Evolutionary conservation across 352 stramenopile species (phyloP).

Genomic region (Elongisporangium anandrum): DNA sequence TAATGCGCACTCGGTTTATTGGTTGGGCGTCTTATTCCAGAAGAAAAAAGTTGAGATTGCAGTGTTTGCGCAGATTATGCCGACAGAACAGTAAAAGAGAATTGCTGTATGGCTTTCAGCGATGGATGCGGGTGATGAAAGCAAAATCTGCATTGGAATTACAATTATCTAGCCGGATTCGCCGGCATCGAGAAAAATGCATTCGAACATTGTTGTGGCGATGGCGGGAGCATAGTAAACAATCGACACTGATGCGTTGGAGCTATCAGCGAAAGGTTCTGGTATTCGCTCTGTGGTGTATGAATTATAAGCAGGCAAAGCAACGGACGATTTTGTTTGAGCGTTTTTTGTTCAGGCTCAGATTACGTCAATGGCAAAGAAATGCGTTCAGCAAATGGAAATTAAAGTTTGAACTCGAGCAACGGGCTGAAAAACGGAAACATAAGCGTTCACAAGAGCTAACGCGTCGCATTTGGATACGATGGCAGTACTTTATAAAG

Average conservation of each 20-base stretch:
- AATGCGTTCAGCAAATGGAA: slow-evolving; percentile 22
- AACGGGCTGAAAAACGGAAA: slow-evolving; percentile 1
- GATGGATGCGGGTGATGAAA: slow-evolving; percentile 4
- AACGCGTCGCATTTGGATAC: slow-evolving; percentile 16
- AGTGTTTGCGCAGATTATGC: slow-evolving; percentile 11
- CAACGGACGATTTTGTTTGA: slow-evolving; percentile 9
- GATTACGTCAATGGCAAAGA: slow-evolving; percentile 3
- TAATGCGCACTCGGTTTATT: slow-evolving; percentile 10
- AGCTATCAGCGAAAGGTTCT: slow-evolving; percentile 8
- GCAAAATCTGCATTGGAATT: not conserved
- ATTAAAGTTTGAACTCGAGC: slow-evolving; percentile 6
- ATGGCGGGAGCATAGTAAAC: slow-evolving; percentile 1
- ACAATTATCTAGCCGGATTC: not conserved
- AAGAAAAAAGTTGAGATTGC: slow-evolving; percentile 1
- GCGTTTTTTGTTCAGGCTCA: slow-evolving; percentile 8
- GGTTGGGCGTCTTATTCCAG: slow-evolving; percentile 10
- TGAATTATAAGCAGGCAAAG: not conserved
- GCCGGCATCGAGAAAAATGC: not conserved
- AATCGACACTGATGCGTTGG: slow-evolving; percentile 3
- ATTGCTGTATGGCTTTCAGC: slow-evolving; percentile 5
- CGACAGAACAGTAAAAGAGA: slow-evolving; percentile 1
- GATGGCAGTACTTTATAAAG: slow-evolving; percentile 14
- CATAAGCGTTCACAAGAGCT: slow-evolving; percentile 7
- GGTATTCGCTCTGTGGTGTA: slow-evolving; percentile 10
- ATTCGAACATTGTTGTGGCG: not conserved